These are phyloP conservation scores for Xylariaceae sp. DNA, from an alignment of 2,329 filamentous ascomycete species.

Conservation along the genomic window DNA sequence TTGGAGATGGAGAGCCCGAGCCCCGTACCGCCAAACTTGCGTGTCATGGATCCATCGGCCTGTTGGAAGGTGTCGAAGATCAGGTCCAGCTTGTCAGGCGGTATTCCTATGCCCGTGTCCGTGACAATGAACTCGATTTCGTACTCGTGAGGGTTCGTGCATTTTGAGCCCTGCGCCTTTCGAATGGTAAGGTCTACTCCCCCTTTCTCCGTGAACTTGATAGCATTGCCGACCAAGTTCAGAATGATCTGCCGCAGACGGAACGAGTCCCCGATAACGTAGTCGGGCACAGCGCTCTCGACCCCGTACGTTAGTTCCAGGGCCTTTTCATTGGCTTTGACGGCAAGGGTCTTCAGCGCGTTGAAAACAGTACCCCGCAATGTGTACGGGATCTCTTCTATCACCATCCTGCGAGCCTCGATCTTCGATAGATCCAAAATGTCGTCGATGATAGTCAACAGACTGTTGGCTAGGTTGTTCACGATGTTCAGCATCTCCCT, in stretches of 20 bases:
- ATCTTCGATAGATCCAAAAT: conserved; percentile 72
- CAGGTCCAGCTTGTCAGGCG: conserved; percentile 86
- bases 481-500: conserved; percentile 98
- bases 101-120: conserved; percentile 95
- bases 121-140: conserved; percentile 93
- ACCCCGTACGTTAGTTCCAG: conserved; percentile 89
- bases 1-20: conserved; percentile 93
- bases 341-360: conserved; percentile 90
- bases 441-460: conserved; percentile 93
- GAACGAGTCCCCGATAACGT: conserved; percentile 95
- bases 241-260: conserved; percentile 92
- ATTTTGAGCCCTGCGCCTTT: conserved; percentile 52
- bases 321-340: conserved; percentile 94
- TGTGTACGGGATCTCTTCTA: conserved; percentile 96
- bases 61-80: conserved; percentile 99
- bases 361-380: conserved; percentile 94
- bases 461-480: conserved; percentile 89
- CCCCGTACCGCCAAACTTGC: conserved; percentile 92
- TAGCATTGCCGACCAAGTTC: conserved; percentile 94
- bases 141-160: conserved; percentile 68
- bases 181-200: conserved; percentile 93
- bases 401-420: conserved; percentile 94
- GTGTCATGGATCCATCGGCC: conserved; percentile 91
- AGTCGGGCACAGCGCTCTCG: conserved; percentile 86
- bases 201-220: conserved; percentile 97